Conservation (phyloP, 2,329 filamentous ascomycete genomes). For the Paecilomyces sp. region DNA sequence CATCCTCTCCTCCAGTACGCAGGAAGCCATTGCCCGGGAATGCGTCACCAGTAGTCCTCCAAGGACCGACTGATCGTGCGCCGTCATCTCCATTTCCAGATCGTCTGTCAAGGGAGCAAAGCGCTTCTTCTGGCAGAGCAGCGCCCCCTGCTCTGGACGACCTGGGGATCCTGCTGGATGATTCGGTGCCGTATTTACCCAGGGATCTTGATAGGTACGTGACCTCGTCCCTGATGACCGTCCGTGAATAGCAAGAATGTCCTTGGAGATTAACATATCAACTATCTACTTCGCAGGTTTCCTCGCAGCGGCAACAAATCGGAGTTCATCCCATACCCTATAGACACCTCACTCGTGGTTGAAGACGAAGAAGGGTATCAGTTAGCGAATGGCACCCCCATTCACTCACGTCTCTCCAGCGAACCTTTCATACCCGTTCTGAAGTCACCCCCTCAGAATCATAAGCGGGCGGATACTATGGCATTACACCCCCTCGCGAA, state of each 20-base stretch:
- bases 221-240: background rate
- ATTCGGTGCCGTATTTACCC: constrained; percentile 7
- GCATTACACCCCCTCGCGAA: constrained; percentile 35
- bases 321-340: constrained; percentile 19
- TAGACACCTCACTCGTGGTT: constrained; percentile 22
- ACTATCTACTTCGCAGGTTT: constrained; percentile 21
- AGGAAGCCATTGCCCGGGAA: constrained; percentile 49
- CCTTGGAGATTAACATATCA: background rate
- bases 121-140: background rate
- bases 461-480: constrained; percentile 35
- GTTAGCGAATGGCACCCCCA: constrained; percentile 29
- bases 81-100: constrained; percentile 2
- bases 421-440: constrained; percentile 50
- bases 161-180: constrained; percentile 6
- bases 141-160: constrained; percentile 2
- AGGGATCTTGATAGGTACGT: constrained; percentile 10
- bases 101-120: background rate
- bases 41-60: constrained; percentile 38
- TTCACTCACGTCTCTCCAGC: constrained; percentile 36
- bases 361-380: constrained; percentile 20
- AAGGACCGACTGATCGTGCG: constrained; percentile 12
- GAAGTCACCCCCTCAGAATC: constrained; percentile 62
- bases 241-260: background rate
- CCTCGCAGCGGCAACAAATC: constrained; percentile 17
- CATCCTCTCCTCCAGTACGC: constrained; percentile 38